These are phyloP conservation scores for Backusella tarrabulga DNA, from an alignment of 192 early-diverging fungal genomes.

Conservation along the genomic window DNA sequence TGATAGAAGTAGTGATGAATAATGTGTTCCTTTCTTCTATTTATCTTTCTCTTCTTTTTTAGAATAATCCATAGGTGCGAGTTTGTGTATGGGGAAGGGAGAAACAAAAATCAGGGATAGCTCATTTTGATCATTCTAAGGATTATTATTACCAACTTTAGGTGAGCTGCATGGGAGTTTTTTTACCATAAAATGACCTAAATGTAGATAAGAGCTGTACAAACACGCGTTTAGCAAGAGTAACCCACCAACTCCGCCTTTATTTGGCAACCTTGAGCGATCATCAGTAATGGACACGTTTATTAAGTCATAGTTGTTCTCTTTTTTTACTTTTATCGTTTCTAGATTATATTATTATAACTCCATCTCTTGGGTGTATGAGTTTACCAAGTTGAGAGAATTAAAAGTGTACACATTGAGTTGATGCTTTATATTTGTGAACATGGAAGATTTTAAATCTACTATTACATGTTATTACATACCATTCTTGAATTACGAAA, in stretches of 20 bases:
- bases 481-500: not conserved
- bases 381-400: not conserved
- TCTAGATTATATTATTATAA: not conserved
- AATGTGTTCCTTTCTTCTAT: not conserved
- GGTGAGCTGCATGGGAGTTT: not conserved
- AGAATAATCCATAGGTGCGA: not conserved
- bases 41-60: not conserved
- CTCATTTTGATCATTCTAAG: not conserved
- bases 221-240: constrained; percentile 5
- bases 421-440: not conserved
- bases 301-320: not conserved
- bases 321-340: not conserved
- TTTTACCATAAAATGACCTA: not conserved
- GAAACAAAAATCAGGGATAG: not conserved
- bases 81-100: not conserved
- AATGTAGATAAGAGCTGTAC: constrained; percentile 8
- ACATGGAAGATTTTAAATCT: not conserved
- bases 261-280: not conserved
- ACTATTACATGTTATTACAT: not conserved
- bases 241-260: not conserved
- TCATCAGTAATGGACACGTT: not conserved
- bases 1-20: not conserved
- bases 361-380: not conserved
- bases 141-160: not conserved
- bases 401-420: not conserved